These are phyloP conservation scores for Seiridium cupressi DNA, from an alignment of 2,329 filamentous ascomycete genomes.

Conservation along the genomic window DNA sequence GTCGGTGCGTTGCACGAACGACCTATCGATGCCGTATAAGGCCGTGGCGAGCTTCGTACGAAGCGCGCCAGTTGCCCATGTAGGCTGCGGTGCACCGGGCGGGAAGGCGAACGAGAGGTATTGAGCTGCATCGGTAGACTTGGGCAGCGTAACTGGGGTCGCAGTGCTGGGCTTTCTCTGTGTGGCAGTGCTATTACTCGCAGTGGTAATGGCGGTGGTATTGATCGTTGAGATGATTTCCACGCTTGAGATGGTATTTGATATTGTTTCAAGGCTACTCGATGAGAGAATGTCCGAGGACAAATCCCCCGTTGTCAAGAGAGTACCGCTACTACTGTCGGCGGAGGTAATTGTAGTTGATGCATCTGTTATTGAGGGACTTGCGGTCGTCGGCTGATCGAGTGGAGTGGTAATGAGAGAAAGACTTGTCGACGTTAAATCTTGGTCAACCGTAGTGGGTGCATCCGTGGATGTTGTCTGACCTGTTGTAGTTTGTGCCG, in stretches of 20 bases:
- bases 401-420: background rate
- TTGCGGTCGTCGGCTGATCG: background rate
- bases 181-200: background rate
- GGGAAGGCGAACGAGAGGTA: conserved; percentile 10
- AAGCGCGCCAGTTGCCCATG: conserved; percentile 17
- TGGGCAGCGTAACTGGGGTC: background rate
- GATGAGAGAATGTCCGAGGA: too few relatives aligned
- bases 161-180: background rate
- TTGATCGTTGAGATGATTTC: background rate
- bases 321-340: background rate
- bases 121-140: conserved; percentile 1
- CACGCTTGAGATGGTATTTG: background rate
- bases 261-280: background rate
- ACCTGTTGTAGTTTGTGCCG: background rate
- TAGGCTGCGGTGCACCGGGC: conserved; percentile 8
- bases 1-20: conserved; percentile 13
- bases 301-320: background rate
- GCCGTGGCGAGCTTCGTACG: conserved; percentile 15
- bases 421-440: background rate
- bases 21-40: conserved; percentile 16
- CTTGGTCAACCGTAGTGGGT: background rate
- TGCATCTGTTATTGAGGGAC: background rate
- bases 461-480: too few relatives aligned
- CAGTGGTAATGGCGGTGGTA: background rate
- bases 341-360: background rate